Evolutionary conservation across 2,329 filamentous ascomycete species (phyloP).

Genomic region (Kalaharituber pfeilii): DNA sequence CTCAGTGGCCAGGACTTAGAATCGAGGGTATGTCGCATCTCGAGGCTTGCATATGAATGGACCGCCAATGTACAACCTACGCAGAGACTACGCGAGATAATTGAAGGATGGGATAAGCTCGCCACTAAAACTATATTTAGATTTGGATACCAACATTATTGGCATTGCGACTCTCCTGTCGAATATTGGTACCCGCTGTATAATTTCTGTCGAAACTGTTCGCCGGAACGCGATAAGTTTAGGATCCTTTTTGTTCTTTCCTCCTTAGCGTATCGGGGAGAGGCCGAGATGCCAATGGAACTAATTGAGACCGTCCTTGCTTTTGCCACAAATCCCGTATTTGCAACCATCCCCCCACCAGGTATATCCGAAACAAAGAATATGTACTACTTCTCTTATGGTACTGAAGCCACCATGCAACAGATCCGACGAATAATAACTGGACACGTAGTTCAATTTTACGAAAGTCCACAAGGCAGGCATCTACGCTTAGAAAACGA

Average conservation of each 20-base stretch:
- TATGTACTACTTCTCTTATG: neutral
- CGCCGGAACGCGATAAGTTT: constrained; percentile 16
- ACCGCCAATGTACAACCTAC: neutral
- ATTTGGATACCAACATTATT: constrained; percentile 15
- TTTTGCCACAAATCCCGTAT: constrained; percentile 19
- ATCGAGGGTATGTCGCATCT: neutral
- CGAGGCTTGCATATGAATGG: neutral
- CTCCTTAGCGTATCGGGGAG: constrained; percentile 18
- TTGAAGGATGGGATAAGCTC: constrained; percentile 9
- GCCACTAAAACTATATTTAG: constrained; percentile 1
- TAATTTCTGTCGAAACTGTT: constrained; percentile 11
- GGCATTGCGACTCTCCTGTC: constrained; percentile 12
- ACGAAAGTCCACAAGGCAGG: neutral
- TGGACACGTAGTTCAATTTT: neutral
- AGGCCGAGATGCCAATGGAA: neutral
- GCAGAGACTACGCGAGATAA: neutral
- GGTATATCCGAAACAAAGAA: neutral
- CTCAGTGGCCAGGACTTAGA: neutral
- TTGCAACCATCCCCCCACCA: neutral
- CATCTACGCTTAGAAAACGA: neutral
- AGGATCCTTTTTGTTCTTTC: constrained; percentile 24
- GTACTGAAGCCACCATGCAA: constrained; percentile 1
- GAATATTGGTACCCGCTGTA: constrained; percentile 20
- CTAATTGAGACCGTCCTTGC: constrained; percentile 24
- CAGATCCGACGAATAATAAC: constrained; percentile 5